Evolutionary conservation across 164 flowering plant species (phyloP), one percentile per base, ranked within the genome.

Genomic region (Magnolia officinalis): DNA sequence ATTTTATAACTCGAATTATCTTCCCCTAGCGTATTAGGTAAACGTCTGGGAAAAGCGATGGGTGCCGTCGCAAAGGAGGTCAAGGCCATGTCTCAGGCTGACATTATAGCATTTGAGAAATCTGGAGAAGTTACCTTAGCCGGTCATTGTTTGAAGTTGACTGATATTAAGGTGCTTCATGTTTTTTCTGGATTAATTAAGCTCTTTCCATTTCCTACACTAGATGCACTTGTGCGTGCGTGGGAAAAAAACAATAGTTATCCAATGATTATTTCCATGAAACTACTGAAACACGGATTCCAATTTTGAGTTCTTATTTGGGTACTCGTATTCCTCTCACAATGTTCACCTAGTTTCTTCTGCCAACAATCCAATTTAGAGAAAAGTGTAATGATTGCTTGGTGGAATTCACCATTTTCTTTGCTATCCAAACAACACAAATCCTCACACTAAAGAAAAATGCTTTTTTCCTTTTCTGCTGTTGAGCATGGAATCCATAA

Each of bases 41-140:
- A 92, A 83, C 86, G 94, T 49, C 89, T 94, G 0, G 99, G 99
- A 63, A 96, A 90, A 83, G 88, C 94, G 2, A 94, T 96, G 98
- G 94, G 95, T 55, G 73, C 80, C 26, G 97, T 92, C 81, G 91
- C 97, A 19, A 90, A 91, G 83, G 88, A 88, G 81, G 90, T 96
- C 50, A 94, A 92, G 81, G 87, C 92, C 63, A 89, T 96, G 98
- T 85, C 98, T 29, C 97, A 92, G 81, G 88, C 90, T 80, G 90
- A 88, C 45, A 90, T 96, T 55, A 80, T 92, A 74, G 87, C 87
- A 65, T 96, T 96, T 84, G 92, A 92, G 84, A 82, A 83, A 78
- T 83, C 83, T 58, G 91, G 92, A 75, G 97, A 91, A 85, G 83
- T 92, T 64, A 90, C 91, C 1, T 73, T 94, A 83, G 88, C 85